A percentile compares a stretch with the other conserved stretches of the same genome.
These are phyloP conservation scores for Beauveria medogensis DNA, from an alignment of 2,329 filamentous ascomycete species.

Conservation along the genomic window DNA sequence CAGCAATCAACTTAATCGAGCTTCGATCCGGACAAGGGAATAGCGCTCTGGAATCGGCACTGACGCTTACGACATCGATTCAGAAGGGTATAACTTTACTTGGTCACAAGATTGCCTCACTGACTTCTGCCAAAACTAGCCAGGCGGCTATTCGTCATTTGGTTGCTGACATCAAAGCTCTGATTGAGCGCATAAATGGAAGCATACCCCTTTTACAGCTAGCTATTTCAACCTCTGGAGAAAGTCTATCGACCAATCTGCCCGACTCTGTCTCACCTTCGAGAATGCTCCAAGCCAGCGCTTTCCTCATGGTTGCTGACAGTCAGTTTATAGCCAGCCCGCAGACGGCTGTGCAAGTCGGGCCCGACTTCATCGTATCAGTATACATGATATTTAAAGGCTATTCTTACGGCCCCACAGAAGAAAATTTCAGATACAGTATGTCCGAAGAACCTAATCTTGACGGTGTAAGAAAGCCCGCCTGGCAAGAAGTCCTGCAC, in stretches of 20 bases:
- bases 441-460: background rate
- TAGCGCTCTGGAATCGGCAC: conserved; percentile 67
- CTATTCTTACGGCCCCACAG: conserved; percentile 43
- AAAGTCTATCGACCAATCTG: conserved; percentile 71
- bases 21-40: conserved; percentile 61
- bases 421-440: background rate
- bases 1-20: conserved; percentile 86
- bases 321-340: conserved; percentile 66
- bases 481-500: conserved; percentile 96
- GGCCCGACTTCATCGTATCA: conserved; percentile 76
- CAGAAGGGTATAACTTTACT: conserved; percentile 76
- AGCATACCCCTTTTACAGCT: conserved; percentile 87
- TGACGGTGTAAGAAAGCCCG: conserved; percentile 48
- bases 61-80: conserved; percentile 73
- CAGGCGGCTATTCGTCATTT: conserved; percentile 22
- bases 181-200: conserved; percentile 77
- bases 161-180: conserved; percentile 61
- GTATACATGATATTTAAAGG: conserved; percentile 93
- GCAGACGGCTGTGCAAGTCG: conserved; percentile 65
- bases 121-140: conserved; percentile 55
- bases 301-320: conserved; percentile 80
- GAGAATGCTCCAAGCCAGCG: conserved; percentile 83
- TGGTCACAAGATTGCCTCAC: conserved; percentile 64
- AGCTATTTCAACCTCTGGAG: conserved; percentile 88
- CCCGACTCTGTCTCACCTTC: conserved; percentile 83